Conservation (phyloP, 2,329 filamentous ascomycete species). For the Lasiodiplodia theobromae region DNA sequence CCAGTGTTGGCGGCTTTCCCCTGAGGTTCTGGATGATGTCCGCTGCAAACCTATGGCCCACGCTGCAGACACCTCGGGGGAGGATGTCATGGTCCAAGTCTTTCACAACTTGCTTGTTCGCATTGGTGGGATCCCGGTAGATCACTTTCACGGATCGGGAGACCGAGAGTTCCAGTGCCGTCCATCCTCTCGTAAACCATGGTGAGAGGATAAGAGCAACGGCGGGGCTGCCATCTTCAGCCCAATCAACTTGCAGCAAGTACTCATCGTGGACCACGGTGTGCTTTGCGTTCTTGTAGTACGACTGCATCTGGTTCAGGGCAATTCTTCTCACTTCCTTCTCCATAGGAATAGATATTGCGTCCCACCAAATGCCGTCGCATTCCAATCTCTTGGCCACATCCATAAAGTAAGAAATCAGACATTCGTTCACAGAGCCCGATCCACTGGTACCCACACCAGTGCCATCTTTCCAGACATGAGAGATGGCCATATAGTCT, state of each 20-base stretch:
- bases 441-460: background rate
- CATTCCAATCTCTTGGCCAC: background rate
- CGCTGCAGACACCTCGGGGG: background rate
- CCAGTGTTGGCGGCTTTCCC: background rate
- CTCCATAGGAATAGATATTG: background rate
- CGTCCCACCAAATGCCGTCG: background rate
- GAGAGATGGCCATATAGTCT: background rate
- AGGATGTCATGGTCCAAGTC: background rate
- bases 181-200: background rate
- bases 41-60: background rate
- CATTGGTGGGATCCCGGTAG: background rate
- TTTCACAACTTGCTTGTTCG: background rate
- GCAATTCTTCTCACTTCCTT: background rate
- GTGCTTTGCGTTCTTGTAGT: background rate
- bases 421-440: background rate
- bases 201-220: background rate
- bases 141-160: background rate
- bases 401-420: background rate
- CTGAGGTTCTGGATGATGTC: background rate
- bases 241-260: background rate
- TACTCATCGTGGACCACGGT: background rate
- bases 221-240: background rate
- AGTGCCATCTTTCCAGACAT: background rate
- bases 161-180: background rate
- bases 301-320: background rate